Base-by-base conservation (phyloP, 2,329 filamentous ascomycete genomes). In the Colletotrichum incanum region DNA sequence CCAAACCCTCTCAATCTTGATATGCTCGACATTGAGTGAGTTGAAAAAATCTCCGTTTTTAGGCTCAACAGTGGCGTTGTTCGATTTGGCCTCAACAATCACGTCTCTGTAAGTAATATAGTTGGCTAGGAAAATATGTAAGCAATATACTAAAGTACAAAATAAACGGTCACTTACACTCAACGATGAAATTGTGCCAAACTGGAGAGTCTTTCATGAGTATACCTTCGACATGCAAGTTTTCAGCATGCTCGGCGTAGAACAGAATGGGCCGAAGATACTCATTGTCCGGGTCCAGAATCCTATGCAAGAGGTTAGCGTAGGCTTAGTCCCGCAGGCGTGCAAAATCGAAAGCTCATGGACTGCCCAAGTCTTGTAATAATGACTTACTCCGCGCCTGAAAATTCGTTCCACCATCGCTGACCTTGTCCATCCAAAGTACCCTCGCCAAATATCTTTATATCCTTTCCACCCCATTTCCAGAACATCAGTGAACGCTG, bases 11-110 rank as follows among this genome's bases (percentile, higher is more conserved):
- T 85, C 84, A 16, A 89, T 85, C 0, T 78, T 85, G 9, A 91
- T 77, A 0, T 85, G 85, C 65, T 89, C 85, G 31, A 89, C 85
- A 64, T 90, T 90, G 62, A 88, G 82, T 0, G 87, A 87, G 79
- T 91, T 89, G 78, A 91, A 90, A 39, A 90, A 90, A 74, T 91
- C 89, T 0, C 88, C 90, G 77, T 92, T 91, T 76, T 89, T 89
- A 3, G 89, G 87, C 0, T 85, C 79, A 8, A 81, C 76, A 28
- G 82, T 80, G 6, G 79, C 76, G 18, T 84, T 83, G 64, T 83
- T 83, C n/a, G 87, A 89, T 16, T 83, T 80, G 0, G 87, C 86
- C n/a, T 88, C 87, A 60, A 89, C 86, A 34, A 86, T 83, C 3
- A 90, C 83, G 68, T 89, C 82, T 43, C 86, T 85, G 68, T 88